Conservation (phyloP, 2,329 filamentous ascomycete genomes). For the Colletotrichum sp. region DNA sequence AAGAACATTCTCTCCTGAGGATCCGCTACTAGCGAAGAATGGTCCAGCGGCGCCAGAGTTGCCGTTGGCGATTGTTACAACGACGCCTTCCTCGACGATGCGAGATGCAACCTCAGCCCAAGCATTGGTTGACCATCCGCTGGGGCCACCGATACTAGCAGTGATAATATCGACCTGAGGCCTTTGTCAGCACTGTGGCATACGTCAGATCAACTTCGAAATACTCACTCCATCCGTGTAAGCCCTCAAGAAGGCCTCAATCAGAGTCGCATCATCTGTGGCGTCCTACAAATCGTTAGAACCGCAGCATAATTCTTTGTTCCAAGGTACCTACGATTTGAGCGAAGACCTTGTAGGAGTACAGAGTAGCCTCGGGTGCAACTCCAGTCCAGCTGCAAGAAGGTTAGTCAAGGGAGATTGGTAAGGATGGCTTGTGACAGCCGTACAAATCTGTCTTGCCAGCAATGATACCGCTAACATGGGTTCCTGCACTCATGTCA, state of each 20-base stretch:
- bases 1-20: constrained; percentile 45
- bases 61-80: constrained; percentile 55
- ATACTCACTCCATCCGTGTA: constrained; percentile 33
- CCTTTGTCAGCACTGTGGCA: neutral
- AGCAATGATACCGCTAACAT: constrained; percentile 35
- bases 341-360: constrained; percentile 32
- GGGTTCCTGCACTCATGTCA: constrained; percentile 36
- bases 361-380: constrained; percentile 30
- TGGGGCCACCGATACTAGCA: constrained; percentile 40
- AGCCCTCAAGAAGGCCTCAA: constrained; percentile 39
- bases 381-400: constrained; percentile 27
- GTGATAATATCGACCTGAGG: constrained; percentile 43
- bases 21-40: constrained; percentile 47
- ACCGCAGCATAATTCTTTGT: fast-evolving
- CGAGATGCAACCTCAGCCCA: constrained; percentile 43
- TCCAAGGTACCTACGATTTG: constrained; percentile 16
- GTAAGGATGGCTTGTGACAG: neutral
- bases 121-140: constrained; percentile 40
- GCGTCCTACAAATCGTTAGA: constrained; percentile 10
- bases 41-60: constrained; percentile 55
- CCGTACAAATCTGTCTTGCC: constrained; percentile 26
- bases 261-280: constrained; percentile 41
- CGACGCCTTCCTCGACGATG: constrained; percentile 49
- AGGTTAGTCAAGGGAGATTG: neutral
- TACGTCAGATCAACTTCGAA: fast-evolving